Base-by-base conservation (phyloP, 306 rosid genomes). In the Fagus sylvatica region DNA sequence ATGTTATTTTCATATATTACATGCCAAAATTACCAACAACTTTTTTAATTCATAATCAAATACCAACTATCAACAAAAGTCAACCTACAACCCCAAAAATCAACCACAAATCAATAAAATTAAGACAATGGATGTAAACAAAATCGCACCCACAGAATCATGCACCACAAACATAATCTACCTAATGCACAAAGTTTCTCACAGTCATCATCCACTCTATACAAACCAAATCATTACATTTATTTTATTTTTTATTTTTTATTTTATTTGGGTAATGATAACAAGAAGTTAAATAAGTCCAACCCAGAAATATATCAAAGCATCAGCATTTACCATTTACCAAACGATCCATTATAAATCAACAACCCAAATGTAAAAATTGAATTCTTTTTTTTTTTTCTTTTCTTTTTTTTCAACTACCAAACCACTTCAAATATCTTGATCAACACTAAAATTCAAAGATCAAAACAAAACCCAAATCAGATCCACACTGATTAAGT, bases 401-500 rank as follows among this genome's bases (percentile, higher is more conserved):
- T 17, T 32, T 9, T 1, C 17, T 60, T 39, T n/a, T 32, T 30
- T 37, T 32, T 17, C 30, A 59, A 30, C 6, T 30, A 10, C 15
- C 37, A 16, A 60, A 60, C 66, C 30, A 32, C n/a, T 51, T 51
- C 56, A 51, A 9, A 51, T 17, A 69, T 1, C 69, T n/a, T 36
- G 32, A 57, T 69, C 73, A 30, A 60, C 19, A n/a, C 43, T 6
- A 53, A 75, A 40, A 1, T 59, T 78, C 59, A 9, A n/a, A 75
- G 53, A n/a, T 17, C 43, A 74, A 77, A 69, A 30, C 19, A 36
- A 69, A 62, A 53, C 67, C 76, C 73, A 61, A 53, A 62, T 68
- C 76, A 82, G 83, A 78, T 82, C 82, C 67, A 80, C 1, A 37
- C 19, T 34, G 30, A 41, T 46, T 19, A 46, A 43, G 36, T 56